Evolutionary conservation across 768 basidiomycete genomes (phyloP), one percentile per base, ranked within the genome.

Genomic region (Baorangia bicolor): DNA sequence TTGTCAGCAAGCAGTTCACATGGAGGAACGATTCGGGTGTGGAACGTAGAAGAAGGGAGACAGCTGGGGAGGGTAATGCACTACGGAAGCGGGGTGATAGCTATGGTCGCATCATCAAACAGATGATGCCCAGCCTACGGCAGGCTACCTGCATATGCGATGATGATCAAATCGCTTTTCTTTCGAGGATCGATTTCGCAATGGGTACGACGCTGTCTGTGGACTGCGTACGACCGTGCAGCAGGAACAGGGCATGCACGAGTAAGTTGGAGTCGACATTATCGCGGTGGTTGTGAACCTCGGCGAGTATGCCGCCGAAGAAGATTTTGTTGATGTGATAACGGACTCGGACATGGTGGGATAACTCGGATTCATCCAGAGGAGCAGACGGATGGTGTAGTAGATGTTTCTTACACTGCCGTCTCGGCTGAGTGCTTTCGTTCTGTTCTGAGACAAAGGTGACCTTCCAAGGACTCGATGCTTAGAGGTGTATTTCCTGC

Each of bases 91-190:
- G 42, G 42, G 35, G 35, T 37, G 16, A 37, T 18, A 37, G 35
- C 35, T 16, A 37, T 37, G 18, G 35, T 18, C 35, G 4, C 35
- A 6, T 37, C 35, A 8, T 14, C 35, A 18, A 18, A 37, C 9
- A 18, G 35, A 37, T 23, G 39, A 40, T 21, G 23, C 5, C n/a
- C 12, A 44, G 21, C 11, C 13, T 13, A 43, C 2, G n/a, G 33
- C 2, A n/a, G 49, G 38, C 48, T 61, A 62, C 69, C 65, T 56
- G 53, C 71, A 57, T 58, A 70, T 4, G 61, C 38, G 38, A 71
- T 53, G 30, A 73, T 34, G 20, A 70, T 67, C 58, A 70, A 47
- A 49, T 70, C 69, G 34, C 30, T 64, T 45, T 62, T 63, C 52
- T 2, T 21, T 65, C 60, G n/a, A 70, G 66, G 44, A 73, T 63